Evolutionary conservation across 1,284 basidiomycete genomes (phyloP).

Genomic region (Apiotrichum sp.): DNA sequence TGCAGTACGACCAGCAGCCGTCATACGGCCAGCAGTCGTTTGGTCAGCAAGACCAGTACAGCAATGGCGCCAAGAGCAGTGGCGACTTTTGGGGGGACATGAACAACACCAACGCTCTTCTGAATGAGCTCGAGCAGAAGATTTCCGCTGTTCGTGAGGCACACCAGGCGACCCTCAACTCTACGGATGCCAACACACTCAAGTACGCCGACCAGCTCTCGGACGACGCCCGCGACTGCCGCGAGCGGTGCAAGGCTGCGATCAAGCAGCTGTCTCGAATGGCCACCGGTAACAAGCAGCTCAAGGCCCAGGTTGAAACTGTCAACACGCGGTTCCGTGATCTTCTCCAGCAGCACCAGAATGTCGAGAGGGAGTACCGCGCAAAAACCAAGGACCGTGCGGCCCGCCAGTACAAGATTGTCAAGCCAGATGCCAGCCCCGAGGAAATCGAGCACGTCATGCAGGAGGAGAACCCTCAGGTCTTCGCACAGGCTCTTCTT

Average conservation of each 20-base stretch:
- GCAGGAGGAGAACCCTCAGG: slow-evolving; percentile 68
- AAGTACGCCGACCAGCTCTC: slow-evolving; percentile 61
- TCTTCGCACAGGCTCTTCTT: slow-evolving; percentile 82
- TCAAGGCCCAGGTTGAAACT: slow-evolving; percentile 68
- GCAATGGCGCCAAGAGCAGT: slow-evolving; percentile 3
- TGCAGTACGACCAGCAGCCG: neutral
- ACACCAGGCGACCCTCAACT: slow-evolving; percentile 38
- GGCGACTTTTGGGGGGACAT: slow-evolving; percentile 45
- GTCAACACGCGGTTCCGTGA: slow-evolving; percentile 49
- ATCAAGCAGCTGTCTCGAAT: slow-evolving; percentile 71
- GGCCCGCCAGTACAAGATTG: slow-evolving; percentile 95
- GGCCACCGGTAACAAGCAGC: slow-evolving; percentile 71
- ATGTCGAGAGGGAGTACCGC: slow-evolving; percentile 87
- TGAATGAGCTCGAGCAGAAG: slow-evolving; percentile 41
- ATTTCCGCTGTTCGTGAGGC: slow-evolving; percentile 42
- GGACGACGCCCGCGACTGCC: slow-evolving; percentile 68
- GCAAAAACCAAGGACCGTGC: slow-evolving; percentile 89
- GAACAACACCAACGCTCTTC: slow-evolving; percentile 26
- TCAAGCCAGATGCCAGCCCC: slow-evolving; percentile 82
- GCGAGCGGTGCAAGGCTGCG: slow-evolving; percentile 65
- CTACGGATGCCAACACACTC: slow-evolving; percentile 40
- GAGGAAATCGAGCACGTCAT: slow-evolving; percentile 76
- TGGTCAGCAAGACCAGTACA: slow-evolving; percentile 4
- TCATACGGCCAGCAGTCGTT: neutral
- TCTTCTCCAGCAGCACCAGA: slow-evolving; percentile 59